phyloP scores from a whole-genome alignment of 148 eudicot genomes.

The Hydrangea macrophylla region DNA sequence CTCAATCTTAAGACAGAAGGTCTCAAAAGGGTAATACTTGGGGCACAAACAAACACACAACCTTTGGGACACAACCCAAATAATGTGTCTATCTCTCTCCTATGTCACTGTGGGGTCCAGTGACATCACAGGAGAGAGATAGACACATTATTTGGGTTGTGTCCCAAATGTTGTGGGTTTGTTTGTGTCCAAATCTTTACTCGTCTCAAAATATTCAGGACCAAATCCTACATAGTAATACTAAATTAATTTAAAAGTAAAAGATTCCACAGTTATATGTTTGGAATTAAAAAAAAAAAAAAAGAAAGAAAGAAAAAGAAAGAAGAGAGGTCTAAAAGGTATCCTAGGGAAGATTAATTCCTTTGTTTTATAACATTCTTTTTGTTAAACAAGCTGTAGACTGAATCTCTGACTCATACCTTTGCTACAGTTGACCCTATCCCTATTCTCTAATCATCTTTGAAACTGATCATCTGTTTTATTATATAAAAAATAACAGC shows the following conservation, averaged over 20 bases:
- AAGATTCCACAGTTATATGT: slow-evolving; percentile 1
- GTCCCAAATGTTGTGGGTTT: too few species aligned
- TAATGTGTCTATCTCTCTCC: too few species aligned
- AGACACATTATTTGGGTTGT: too few species aligned
- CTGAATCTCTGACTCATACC: slow-evolving; percentile 32
- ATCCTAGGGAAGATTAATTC: slow-evolving; percentile 9
- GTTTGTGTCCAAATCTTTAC: too few species aligned
- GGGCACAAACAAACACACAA: too few species aligned
- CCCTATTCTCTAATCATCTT: slow-evolving; percentile 19
- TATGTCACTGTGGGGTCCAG: too few species aligned
- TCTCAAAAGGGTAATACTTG: too few species aligned
- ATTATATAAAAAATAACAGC: slow-evolving; percentile 11
- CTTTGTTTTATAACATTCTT: slow-evolving; percentile 18
- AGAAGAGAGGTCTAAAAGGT: not conserved
- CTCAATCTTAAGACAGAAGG: not conserved
- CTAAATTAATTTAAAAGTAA: not conserved
- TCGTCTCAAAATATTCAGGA: not conserved
- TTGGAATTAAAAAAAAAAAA: too few species aligned
- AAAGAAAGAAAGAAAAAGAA: not conserved
- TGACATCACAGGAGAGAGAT: too few species aligned
- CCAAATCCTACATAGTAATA: not conserved
- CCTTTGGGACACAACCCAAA: too few species aligned
- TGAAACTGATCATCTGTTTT: not conserved
- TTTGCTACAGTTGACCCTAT: slow-evolving; percentile 14
- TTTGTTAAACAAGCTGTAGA: slow-evolving; percentile 16